phyloP scores from a whole-genome alignment of 805 yeast genomes.

The Millerozyma acaciae region DNA sequence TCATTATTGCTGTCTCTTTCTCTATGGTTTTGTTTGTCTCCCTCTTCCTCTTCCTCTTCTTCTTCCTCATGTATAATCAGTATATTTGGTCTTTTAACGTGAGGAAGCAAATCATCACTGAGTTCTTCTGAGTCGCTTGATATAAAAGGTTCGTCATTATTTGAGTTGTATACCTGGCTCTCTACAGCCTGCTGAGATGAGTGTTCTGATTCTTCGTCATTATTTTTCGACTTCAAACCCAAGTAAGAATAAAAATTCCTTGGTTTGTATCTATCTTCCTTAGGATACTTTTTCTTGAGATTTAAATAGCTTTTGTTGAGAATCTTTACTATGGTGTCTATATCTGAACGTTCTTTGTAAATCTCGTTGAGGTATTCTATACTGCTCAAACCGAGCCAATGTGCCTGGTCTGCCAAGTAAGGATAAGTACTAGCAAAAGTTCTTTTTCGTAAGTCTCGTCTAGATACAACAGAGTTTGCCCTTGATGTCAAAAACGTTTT shows the following conservation, averaged over 20 bases:
- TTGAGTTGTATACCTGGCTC: slow-evolving; percentile 6
- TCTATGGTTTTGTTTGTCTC: slow-evolving; percentile 1
- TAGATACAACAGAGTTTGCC: slow-evolving; percentile 4
- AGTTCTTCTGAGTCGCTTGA: background rate
- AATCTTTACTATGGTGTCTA: slow-evolving; percentile 29
- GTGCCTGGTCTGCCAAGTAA: slow-evolving; percentile 42
- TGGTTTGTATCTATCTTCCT: slow-evolving; percentile 36
- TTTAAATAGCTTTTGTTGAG: slow-evolving; percentile 32
- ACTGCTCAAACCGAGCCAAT: slow-evolving; percentile 37
- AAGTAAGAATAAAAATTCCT: slow-evolving; percentile 36
- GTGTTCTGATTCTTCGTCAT: slow-evolving; percentile 1
- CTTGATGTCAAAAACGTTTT: slow-evolving; percentile 8
- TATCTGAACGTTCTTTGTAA: slow-evolving; percentile 30
- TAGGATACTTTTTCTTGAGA: slow-evolving; percentile 29
- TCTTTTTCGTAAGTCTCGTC: slow-evolving; percentile 35
- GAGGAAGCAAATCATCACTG: no score
- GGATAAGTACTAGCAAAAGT: slow-evolving; percentile 44
- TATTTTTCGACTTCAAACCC: slow-evolving; percentile 16
- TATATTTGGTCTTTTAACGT: no score
- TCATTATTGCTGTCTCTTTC: slow-evolving; percentile 1
- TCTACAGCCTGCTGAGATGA: background rate
- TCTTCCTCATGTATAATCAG: slow-evolving; percentile 6
- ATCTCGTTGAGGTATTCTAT: slow-evolving; percentile 34
- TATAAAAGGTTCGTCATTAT: slow-evolving; percentile 3
- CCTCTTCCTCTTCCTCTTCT: slow-evolving; percentile 8